Evolutionary conservation across 1,139 yeast species (phyloP).

Genomic region (Suhomyces bribrorum): DNA sequence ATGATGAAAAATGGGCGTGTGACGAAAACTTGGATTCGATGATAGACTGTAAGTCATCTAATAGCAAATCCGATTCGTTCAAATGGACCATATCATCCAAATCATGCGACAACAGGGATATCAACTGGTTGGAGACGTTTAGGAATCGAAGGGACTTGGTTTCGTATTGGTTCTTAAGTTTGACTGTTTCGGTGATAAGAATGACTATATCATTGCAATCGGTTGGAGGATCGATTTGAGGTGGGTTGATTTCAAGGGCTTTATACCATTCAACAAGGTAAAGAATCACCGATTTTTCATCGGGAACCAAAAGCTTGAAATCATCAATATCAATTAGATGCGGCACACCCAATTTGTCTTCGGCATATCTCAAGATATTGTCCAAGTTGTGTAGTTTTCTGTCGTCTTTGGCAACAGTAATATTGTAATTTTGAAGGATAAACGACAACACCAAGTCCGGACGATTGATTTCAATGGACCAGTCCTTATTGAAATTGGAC

Average conservation of each 20-base stretch:
- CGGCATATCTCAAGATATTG: slow-evolving; percentile 24
- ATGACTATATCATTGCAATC: slow-evolving; percentile 22
- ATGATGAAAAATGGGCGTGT: slow-evolving; percentile 2
- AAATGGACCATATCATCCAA: slow-evolving; percentile 1
- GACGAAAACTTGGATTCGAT: not conserved
- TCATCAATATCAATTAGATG: slow-evolving; percentile 63
- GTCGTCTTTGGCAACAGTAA: slow-evolving; percentile 6
- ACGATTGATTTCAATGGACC: slow-evolving; percentile 37
- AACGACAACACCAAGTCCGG: slow-evolving; percentile 31
- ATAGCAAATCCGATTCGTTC: not conserved
- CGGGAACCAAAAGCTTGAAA: slow-evolving; percentile 53
- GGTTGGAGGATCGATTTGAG: not conserved
- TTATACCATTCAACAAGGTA: slow-evolving; percentile 70
- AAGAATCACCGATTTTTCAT: slow-evolving; percentile 65
- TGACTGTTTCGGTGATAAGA: slow-evolving; percentile 24
- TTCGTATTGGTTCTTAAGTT: slow-evolving; percentile 34
- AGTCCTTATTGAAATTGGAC: slow-evolving; percentile 38
- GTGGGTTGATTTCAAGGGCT: slow-evolving; percentile 34
- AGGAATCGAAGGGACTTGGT: slow-evolving; percentile 32
- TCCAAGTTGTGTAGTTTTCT: slow-evolving; percentile 32
- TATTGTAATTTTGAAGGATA: slow-evolving; percentile 24
- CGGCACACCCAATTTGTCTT: slow-evolving; percentile 54
- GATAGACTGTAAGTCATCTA: slow-evolving; percentile 1
- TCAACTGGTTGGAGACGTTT: slow-evolving; percentile 25
- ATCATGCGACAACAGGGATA: slow-evolving; percentile 12